These are phyloP conservation scores for Venustampulla echinocandica DNA, from an alignment of 495 filamentous ascomycete species.

Conservation along the genomic window DNA sequence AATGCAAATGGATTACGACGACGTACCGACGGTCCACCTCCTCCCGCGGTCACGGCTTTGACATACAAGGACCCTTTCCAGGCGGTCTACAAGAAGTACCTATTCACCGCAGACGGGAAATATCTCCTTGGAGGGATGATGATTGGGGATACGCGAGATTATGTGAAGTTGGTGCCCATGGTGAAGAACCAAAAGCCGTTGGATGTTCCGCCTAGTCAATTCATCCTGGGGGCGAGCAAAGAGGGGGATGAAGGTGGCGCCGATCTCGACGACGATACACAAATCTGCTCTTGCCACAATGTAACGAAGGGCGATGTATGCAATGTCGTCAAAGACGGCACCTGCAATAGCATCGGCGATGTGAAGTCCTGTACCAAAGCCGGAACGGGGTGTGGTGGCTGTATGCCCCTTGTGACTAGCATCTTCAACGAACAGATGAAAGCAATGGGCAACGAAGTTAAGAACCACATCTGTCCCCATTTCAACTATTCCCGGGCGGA, in stretches of 20 bases:
- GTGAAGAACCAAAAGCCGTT: slow-evolving; percentile 81
- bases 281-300: slow-evolving; percentile 95
- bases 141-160: slow-evolving; percentile 93
- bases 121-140: slow-evolving; percentile 95
- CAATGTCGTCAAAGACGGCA: slow-evolving; percentile 63
- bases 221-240: slow-evolving; percentile 68
- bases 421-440: slow-evolving; percentile 94
- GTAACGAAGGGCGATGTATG: slow-evolving; percentile 83
- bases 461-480: slow-evolving; percentile 81
- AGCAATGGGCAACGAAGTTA: slow-evolving; percentile 82
- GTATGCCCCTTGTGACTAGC: slow-evolving; percentile 82
- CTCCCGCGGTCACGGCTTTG: slow-evolving; percentile 64
- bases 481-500: slow-evolving; percentile 83
- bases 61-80: slow-evolving; percentile 91
- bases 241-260: slow-evolving; percentile 58
- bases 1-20: slow-evolving; percentile 32
- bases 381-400: slow-evolving; percentile 89
- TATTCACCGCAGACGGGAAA: slow-evolving; percentile 89
- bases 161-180: slow-evolving; percentile 89
- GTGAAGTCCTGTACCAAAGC: slow-evolving; percentile 94
- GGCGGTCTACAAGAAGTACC: slow-evolving; percentile 93
- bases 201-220: slow-evolving; percentile 73
- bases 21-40: slow-evolving; percentile 40
- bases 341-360: slow-evolving; percentile 74
- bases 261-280: slow-evolving; percentile 65